A percentile compares a stretch with the other conserved stretches of the same genome.
These are phyloP conservation scores for Penicillium sp. DNA, from an alignment of 2,329 filamentous ascomycete species.

Conservation along the genomic window DNA sequence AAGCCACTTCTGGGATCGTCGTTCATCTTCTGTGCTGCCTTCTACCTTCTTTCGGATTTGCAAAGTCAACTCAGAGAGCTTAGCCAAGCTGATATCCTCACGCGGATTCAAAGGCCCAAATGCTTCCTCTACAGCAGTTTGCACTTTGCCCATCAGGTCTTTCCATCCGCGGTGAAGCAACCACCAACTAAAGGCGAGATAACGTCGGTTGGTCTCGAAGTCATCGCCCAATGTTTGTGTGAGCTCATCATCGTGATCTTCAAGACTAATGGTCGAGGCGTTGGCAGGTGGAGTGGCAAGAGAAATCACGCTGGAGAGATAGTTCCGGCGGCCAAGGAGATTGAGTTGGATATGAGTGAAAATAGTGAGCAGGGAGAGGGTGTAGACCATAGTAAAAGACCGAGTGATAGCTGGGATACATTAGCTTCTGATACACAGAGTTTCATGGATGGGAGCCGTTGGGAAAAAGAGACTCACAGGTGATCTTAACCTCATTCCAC, in stretches of 20 bases:
- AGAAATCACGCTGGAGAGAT: constrained; percentile 91
- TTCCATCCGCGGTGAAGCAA: constrained; percentile 87
- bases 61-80: constrained; percentile 74
- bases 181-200: constrained; percentile 98
- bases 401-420: constrained; percentile 71
- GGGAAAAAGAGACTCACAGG: constrained; percentile 58
- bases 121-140: constrained; percentile 80
- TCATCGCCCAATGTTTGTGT: constrained; percentile 86
- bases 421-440: neutral
- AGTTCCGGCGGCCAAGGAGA: constrained; percentile 89
- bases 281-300: constrained; percentile 74
- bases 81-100: constrained; percentile 79
- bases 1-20: constrained; percentile 70
- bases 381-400: constrained; percentile 89
- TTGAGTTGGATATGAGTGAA: constrained; percentile 95
- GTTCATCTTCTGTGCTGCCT: constrained; percentile 64
- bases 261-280: constrained; percentile 75
- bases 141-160: constrained; percentile 76
- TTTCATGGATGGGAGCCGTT: neutral
- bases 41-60: constrained; percentile 84
- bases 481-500: constrained; percentile 97
- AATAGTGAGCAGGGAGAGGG: constrained; percentile 81
- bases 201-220: constrained; percentile 92
- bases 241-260: constrained; percentile 90
- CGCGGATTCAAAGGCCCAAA: constrained; percentile 87